These are phyloP conservation scores for Paspalum vaginatum DNA, from an alignment of 176 grass and related monocot genomes.

Conservation along the genomic window DNA sequence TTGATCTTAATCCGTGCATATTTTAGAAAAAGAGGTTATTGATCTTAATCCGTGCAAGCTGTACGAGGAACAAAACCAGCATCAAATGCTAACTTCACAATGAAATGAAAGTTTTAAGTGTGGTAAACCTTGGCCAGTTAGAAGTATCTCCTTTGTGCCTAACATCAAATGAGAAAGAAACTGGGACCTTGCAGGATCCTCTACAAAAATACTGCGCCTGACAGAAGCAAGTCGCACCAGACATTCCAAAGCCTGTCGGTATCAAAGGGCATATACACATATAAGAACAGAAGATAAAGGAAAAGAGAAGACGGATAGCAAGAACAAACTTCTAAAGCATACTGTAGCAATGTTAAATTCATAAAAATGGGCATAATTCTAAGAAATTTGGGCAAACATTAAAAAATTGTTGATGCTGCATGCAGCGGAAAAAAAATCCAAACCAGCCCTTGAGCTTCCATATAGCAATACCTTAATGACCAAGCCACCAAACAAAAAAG, in stretches of 20 bases:
- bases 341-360: constrained; percentile 6
- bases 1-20: neutral
- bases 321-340: neutral
- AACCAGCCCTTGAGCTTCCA: neutral
- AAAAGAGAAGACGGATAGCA: constrained; percentile 16
- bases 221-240: constrained; percentile 97
- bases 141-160: constrained; percentile 97
- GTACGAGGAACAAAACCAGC: neutral
- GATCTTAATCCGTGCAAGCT: neutral
- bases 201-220: constrained; percentile 88
- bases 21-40: neutral
- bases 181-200: constrained; percentile 77
- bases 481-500: neutral
- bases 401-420: constrained; percentile 3
- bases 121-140: constrained; percentile 89
- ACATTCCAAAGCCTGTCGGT: constrained; percentile 86
- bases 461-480: constrained; percentile 9
- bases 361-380: constrained; percentile 2
- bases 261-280: constrained; percentile 29
- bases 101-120: neutral
- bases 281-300: constrained; percentile 9
- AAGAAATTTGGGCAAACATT: neutral
- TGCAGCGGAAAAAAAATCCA: constrained; percentile 11
- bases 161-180: constrained; percentile 93
- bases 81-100: constrained; percentile 30